Evolutionary conservation across 495 filamentous ascomycete species (phyloP).

Genomic region (Hypoxylon fuscum): DNA sequence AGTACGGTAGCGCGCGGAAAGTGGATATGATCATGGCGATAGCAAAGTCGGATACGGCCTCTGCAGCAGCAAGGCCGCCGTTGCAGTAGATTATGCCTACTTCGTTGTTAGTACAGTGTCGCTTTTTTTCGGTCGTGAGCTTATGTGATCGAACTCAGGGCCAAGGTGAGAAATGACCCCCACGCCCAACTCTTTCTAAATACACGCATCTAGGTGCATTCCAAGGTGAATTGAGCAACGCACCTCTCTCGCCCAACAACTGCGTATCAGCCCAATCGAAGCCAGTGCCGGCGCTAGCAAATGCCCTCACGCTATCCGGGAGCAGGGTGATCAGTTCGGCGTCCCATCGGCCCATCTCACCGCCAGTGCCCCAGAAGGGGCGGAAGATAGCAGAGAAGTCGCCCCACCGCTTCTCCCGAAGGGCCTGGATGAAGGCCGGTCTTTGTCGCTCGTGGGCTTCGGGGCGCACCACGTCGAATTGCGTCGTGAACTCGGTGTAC

Average conservation of each 20-base stretch:
- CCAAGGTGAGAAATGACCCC: too few relatives aligned
- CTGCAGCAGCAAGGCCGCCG: slow-evolving; percentile 71
- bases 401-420: slow-evolving; percentile 72
- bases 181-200: too few relatives aligned
- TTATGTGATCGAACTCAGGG: too few relatives aligned
- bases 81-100: slow-evolving; percentile 78
- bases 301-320: slow-evolving; percentile 70
- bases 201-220: too few relatives aligned
- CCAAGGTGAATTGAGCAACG: slow-evolving; percentile 19
- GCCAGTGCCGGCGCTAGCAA: slow-evolving; percentile 76
- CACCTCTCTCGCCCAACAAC: slow-evolving; percentile 72
- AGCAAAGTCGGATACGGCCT: slow-evolving; percentile 73
- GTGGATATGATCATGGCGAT: slow-evolving; percentile 70
- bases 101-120: neutral
- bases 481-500: slow-evolving; percentile 62
- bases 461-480: slow-evolving; percentile 68
- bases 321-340: slow-evolving; percentile 72
- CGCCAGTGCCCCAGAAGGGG: slow-evolving; percentile 81
- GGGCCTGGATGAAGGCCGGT: slow-evolving; percentile 66
- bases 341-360: slow-evolving; percentile 83
- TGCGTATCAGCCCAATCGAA: slow-evolving; percentile 82
- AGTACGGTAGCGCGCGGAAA: slow-evolving; percentile 71
- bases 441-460: slow-evolving; percentile 60
- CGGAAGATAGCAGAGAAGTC: slow-evolving; percentile 78
- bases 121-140: neutral